Base-by-base conservation (phyloP, 1,284 basidiomycete genomes). In the Xerocomus minutiporus region DNA sequence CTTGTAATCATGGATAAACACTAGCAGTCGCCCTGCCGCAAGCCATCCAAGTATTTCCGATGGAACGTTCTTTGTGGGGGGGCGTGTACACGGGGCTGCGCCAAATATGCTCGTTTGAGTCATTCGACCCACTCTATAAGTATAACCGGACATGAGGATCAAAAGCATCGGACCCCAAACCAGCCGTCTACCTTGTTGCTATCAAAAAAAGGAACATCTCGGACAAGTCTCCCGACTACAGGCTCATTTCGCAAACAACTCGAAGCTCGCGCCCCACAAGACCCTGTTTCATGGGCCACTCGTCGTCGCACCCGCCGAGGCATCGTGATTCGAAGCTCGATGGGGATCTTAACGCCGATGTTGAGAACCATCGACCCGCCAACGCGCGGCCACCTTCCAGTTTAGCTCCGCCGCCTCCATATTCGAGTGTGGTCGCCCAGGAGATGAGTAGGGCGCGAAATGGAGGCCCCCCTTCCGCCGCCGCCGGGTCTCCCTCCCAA, bases 351-450 rank as follows among this genome's bases (percentile, higher is more conserved):
- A 45, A 39, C 17, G 13, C 46, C 48, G 45, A 46, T 15, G 23
- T 8, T 4, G 44, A 53, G 48, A 61, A 52, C 48, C 54, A 34
- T 0, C 44, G 17, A 39, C 11, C n/a, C 25, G 44, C 41, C 17
- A 43, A 13, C 42, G 43, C 48, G 25, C 53, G 42, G 55, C 12
- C 26, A 23, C 6, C 44, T 17, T 40, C 54, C 12, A 28, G 40
- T 53, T 56, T 36, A 50, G 57, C 38, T 15, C 46, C 50, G 2
- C 66, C 62, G 5, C 61, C 63, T 32, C 61, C 64, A 41, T 66
- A 63, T 23, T 38, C 53, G 50, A 54, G 46, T 6, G 48, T 29
- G 13, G 47, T 43, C 12, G 11, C 51, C 2, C 49, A 39, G 53
- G 59, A 55, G 17, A 48, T 44, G 23, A 47, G 49, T 28, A 34